Conservation (phyloP, 2,329 filamentous ascomycete species). For the Verticillium klebahnii region DNA sequence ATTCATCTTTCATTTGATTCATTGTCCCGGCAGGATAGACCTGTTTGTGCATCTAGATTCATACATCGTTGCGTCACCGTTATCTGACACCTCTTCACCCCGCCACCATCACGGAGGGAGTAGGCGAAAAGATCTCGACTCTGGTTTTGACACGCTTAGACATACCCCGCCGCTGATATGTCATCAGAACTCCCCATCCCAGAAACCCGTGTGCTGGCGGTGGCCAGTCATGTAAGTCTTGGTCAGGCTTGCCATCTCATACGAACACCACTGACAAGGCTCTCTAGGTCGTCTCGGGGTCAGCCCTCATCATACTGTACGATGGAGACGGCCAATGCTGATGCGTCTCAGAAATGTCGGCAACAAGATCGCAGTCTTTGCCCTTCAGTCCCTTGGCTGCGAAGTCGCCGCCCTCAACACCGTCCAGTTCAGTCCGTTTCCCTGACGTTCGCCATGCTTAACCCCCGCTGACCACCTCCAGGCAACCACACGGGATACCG, state of each 20-base stretch:
- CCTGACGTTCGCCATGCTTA: neutral
- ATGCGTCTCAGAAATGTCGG: constrained; percentile 73
- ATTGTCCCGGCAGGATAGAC: neutral
- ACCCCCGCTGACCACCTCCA: constrained; percentile 27
- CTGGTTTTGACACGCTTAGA: neutral
- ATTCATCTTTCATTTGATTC: neutral
- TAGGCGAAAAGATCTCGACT: neutral
- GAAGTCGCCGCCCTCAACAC: constrained; percentile 94
- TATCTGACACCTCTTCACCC: neutral
- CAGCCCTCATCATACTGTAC: constrained; percentile 10
- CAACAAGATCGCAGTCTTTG: constrained; percentile 94
- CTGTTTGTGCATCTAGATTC: neutral
- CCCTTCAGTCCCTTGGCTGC: constrained; percentile 88
- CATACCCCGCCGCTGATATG: constrained; percentile 23
- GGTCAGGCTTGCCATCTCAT: neutral
- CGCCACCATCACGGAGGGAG: neutral
- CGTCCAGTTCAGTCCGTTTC: constrained; percentile 78
- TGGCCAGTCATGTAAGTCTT: constrained; percentile 88
- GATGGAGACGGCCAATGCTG: neutral
- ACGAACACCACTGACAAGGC: neutral
- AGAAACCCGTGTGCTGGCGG: constrained; percentile 69
- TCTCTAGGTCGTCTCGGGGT: constrained; percentile 39
- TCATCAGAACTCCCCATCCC: constrained; percentile 39
- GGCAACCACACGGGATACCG: constrained; percentile 94
- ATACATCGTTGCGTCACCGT: neutral